These are phyloP conservation scores for Fusarium albidum DNA, from an alignment of 2,329 filamentous ascomycete species.

Conservation along the genomic window DNA sequence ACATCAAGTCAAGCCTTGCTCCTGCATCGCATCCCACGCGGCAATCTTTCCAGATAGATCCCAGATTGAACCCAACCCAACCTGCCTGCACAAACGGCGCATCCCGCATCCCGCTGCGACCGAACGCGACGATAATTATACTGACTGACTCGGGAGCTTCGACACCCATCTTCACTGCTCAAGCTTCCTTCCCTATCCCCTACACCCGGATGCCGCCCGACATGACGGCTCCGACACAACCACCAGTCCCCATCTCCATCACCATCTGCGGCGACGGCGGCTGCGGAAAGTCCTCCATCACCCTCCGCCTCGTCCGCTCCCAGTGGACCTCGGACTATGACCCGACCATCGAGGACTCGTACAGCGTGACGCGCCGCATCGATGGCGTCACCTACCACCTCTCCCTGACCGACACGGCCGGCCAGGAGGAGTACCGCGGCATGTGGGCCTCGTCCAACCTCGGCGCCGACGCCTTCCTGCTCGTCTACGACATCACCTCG, in stretches of 20 bases:
- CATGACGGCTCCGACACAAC: constrained; percentile 35
- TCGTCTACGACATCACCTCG: constrained; percentile 88
- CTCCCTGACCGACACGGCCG: constrained; percentile 81
- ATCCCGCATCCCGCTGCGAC: constrained; percentile 18
- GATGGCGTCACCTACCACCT: constrained; percentile 85
- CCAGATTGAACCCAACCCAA: constrained; percentile 19
- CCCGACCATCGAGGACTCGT: constrained; percentile 84
- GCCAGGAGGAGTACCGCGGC: constrained; percentile 89
- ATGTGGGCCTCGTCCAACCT: constrained; percentile 86
- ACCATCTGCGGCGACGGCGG: constrained; percentile 89
- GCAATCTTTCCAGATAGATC: constrained; percentile 21
- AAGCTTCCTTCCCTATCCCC: not conserved
- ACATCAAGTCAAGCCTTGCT: not conserved
- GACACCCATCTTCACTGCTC: not conserved
- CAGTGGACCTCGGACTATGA: constrained; percentile 88
- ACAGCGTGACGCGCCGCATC: constrained; percentile 81
- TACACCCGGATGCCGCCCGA: constrained; percentile 3
- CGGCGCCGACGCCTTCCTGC: constrained; percentile 80
- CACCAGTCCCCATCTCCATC: constrained; percentile 70
- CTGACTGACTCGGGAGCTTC: constrained; percentile 9
- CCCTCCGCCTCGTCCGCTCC: constrained; percentile 80
- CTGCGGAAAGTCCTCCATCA: constrained; percentile 86
- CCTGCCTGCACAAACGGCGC: constrained; percentile 26
- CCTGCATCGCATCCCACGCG: constrained; percentile 7
- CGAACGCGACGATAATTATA: constrained; percentile 14